Evolutionary conservation across 2,329 filamentous ascomycete species (phyloP).

Genomic region (Penicillium fuscoglaucum): DNA sequence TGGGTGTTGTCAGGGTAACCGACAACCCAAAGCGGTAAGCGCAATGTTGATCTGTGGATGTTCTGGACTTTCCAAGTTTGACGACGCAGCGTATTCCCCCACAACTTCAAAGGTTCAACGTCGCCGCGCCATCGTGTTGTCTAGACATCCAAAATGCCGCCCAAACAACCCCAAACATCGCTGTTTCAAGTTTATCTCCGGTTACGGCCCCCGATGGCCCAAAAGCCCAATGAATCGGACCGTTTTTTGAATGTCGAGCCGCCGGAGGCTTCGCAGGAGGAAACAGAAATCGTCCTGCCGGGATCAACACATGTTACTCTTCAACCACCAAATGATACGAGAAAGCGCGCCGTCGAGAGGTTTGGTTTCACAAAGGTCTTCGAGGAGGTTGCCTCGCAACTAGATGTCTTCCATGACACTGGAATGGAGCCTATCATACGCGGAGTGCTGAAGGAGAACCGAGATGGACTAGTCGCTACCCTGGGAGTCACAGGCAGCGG

Average conservation of each 20-base stretch:
- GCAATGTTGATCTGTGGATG: slow-evolving; percentile 7
- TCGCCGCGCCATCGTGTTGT: neutral
- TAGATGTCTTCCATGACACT: slow-evolving; percentile 81
- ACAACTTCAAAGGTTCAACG: slow-evolving; percentile 1
- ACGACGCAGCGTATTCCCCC: neutral
- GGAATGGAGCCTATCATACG: slow-evolving; percentile 74
- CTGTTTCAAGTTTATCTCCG: slow-evolving; percentile 93
- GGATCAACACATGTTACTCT: slow-evolving; percentile 70
- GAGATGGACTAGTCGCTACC: slow-evolving; percentile 87
- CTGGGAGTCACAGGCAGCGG: slow-evolving; percentile 93
- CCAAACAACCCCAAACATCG: slow-evolving; percentile 54
- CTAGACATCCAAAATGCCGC: slow-evolving; percentile 24
- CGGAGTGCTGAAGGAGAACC: slow-evolving; percentile 78
- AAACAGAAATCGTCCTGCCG: slow-evolving; percentile 22
- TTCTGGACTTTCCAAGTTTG: slow-evolving; percentile 5
- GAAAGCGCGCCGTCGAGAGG: slow-evolving; percentile 84
- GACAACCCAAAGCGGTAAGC: neutral
- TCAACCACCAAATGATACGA: slow-evolving; percentile 76
- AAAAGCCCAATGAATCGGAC: slow-evolving; percentile 48
- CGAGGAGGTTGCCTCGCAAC: slow-evolving; percentile 78
- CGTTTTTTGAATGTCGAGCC: slow-evolving; percentile 79
- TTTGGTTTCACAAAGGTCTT: slow-evolving; percentile 95
- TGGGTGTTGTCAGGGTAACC: neutral
- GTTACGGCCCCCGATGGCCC: slow-evolving; percentile 64
- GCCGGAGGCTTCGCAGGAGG: slow-evolving; percentile 39